Percentiles rank a stretch among this genome's conserved stretches.
phyloP scores from a whole-genome alignment of 495 filamentous ascomycete genomes.

The Elasticomyces elasticus region DNA sequence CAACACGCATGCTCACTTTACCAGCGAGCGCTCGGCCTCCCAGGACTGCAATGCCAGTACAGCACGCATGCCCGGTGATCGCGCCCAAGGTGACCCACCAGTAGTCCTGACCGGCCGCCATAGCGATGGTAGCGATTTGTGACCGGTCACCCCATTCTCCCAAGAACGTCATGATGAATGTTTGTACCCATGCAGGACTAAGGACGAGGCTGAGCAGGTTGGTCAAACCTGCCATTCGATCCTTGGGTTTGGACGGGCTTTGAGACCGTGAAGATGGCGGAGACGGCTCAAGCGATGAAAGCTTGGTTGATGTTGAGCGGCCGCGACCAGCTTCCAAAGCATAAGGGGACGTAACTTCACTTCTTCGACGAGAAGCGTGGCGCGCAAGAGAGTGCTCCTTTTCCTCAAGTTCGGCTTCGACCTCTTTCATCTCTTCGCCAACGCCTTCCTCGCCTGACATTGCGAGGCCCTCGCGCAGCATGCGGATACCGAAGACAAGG shows the following conservation, averaged over 20 bases:
- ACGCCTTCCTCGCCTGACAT: conserved; percentile 87
- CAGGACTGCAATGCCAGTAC: conserved; percentile 86
- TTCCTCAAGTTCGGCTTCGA: conserved; percentile 88
- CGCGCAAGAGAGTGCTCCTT: conserved; percentile 55
- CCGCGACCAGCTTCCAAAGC: conserved; percentile 54
- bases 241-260: conserved; percentile 41
- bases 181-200: conserved; percentile 96
- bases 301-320: conserved; percentile 35
- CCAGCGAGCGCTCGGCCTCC: conserved; percentile 89
- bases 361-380: conserved; percentile 43
- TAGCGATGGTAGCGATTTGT: conserved; percentile 97
- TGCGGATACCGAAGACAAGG: conserved; percentile 74
- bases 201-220: conserved; percentile 83
- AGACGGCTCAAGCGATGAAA: conserved; percentile 44
- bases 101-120: conserved; percentile 97
- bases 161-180: conserved; percentile 97
- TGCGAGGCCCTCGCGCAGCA: conserved; percentile 76
- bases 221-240: conserved; percentile 51
- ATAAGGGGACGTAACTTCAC: conserved; percentile 44
- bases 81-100: conserved; percentile 97
- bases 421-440: conserved; percentile 90
- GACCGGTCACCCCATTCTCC: conserved; percentile 97
- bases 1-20: conserved; percentile 87
- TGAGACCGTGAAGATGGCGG: conserved; percentile 49
- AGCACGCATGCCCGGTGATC: conserved; percentile 74